A percentile compares a stretch with the other conserved stretches of the same genome.
These are phyloP conservation scores for Talinum fruticosum DNA, from an alignment of 148 eudicot species.

Conservation along the genomic window DNA sequence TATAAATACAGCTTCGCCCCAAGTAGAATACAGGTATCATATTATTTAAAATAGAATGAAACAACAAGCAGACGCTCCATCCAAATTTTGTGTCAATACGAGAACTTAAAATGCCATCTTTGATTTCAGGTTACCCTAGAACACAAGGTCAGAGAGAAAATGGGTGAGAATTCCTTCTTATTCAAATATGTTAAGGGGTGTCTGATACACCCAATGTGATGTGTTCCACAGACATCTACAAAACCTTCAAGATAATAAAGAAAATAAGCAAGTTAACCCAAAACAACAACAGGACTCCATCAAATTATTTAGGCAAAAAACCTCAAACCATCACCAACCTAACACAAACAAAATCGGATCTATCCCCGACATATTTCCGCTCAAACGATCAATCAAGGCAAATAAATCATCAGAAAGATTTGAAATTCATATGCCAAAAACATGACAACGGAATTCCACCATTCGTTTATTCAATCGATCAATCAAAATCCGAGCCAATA, in stretches of 20 bases:
- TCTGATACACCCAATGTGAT: background rate
- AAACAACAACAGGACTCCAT: background rate
- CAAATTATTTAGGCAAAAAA: background rate
- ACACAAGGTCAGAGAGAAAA: background rate
- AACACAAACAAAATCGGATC: background rate
- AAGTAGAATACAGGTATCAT: background rate
- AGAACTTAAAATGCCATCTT: background rate
- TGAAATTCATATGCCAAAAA: conserved; percentile 5
- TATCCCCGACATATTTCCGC: background rate
- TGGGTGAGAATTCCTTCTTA: background rate
- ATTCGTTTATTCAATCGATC: background rate
- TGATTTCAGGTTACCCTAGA: background rate
- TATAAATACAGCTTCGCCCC: background rate
- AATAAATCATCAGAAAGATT: background rate
- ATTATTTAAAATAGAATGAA: background rate
- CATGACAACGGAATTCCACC: background rate
- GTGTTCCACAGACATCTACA: background rate
- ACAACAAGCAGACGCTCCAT: background rate
- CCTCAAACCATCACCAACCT: background rate
- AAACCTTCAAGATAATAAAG: background rate
- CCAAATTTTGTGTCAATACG: background rate
- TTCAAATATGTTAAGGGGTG: background rate
- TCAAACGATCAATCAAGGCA: background rate
- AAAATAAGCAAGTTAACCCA: background rate
- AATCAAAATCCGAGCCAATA: background rate